Evolutionary conservation across 2,329 filamentous ascomycete genomes (phyloP).

Genomic region (Coniochaeta sp.): DNA sequence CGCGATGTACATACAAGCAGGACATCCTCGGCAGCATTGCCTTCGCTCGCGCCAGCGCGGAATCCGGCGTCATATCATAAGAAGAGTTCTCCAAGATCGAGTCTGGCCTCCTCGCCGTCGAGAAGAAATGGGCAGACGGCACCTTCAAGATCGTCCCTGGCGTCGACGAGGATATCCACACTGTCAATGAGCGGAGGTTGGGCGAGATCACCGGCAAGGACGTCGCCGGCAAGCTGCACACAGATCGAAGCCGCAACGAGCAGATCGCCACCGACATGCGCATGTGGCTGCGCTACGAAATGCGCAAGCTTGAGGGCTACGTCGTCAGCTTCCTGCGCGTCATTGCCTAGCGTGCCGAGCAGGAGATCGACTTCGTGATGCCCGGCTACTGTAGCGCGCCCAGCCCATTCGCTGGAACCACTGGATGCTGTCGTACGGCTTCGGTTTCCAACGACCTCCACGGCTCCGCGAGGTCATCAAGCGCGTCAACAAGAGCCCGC

Average conservation of each 20-base stretch:
- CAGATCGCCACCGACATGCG: conserved; percentile 88
- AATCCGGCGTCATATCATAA: conserved; percentile 63
- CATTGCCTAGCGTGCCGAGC: conserved; percentile 60
- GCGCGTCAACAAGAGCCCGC: conserved; percentile 65
- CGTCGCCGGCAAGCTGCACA: conserved; percentile 83
- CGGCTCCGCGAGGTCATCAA: conserved; percentile 65
- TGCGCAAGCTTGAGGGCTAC: conserved; percentile 61
- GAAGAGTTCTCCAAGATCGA: conserved; percentile 71
- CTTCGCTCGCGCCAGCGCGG: conserved; percentile 72
- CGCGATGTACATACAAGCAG: conserved; percentile 67
- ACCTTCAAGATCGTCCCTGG: conserved; percentile 55
- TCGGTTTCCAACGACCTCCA: conserved; percentile 70
- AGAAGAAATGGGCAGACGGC: conserved; percentile 44
- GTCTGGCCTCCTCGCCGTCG: conserved; percentile 54
- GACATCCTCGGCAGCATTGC: conserved; percentile 77
- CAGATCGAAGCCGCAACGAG: conserved; percentile 80
- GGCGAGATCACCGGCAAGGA: conserved; percentile 84
- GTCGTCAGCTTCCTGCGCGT: conserved; percentile 65
- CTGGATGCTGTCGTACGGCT: conserved; percentile 71
- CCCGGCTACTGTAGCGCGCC: conserved; percentile 81
- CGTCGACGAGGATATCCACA: conserved; percentile 63
- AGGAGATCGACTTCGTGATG: conserved; percentile 70
- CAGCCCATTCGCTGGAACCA: conserved; percentile 76
- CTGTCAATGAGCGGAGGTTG: conserved; percentile 63
- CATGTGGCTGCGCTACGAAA: conserved; percentile 73